Percentiles rank a stretch among this genome's conserved stretches.
phyloP scores from a whole-genome alignment of 768 basidiomycete genomes.

The Lactarius pseudohatsudake region DNA sequence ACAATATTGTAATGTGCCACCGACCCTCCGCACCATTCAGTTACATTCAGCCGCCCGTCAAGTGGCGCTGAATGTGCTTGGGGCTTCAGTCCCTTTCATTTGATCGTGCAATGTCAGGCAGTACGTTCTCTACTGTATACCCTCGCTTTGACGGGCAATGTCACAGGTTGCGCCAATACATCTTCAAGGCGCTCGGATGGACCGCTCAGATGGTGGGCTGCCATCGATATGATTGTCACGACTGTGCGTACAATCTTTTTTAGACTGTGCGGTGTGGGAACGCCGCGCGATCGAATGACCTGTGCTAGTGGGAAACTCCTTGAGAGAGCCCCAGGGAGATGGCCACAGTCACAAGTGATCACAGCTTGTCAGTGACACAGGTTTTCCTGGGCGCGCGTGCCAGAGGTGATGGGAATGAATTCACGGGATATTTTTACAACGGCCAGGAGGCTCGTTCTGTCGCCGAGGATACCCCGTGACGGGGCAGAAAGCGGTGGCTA shows the following conservation, averaged over 20 bases:
- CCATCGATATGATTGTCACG: not conserved
- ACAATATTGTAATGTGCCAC: not conserved
- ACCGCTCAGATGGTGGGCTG: not conserved
- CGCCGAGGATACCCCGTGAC: slow-evolving; percentile 8
- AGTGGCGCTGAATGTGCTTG: not conserved
- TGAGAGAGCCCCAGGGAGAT: not conserved
- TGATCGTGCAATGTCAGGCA: not conserved
- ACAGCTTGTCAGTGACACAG: not conserved
- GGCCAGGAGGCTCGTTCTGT: not conserved
- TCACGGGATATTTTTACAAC: not conserved
- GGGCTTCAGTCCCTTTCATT: not conserved
- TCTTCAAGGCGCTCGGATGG: not conserved
- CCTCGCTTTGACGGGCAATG: not conserved
- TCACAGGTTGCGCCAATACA: not conserved
- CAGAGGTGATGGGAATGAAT: not conserved
- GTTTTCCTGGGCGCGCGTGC: not conserved
- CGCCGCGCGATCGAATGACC: slow-evolving; percentile 13
- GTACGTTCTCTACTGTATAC: not conserved
- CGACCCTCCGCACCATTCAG: not conserved
- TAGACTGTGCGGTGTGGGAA: slow-evolving; percentile 11
- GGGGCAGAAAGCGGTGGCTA: not conserved
- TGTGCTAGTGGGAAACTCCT: slow-evolving; percentile 2
- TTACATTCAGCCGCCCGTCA: slow-evolving; percentile 1
- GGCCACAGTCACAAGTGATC: not conserved
- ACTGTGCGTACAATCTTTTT: not conserved